These are phyloP conservation scores for Akanthomyces uredinophilus DNA, from an alignment of 2,329 filamentous ascomycete genomes.

Conservation along the genomic window DNA sequence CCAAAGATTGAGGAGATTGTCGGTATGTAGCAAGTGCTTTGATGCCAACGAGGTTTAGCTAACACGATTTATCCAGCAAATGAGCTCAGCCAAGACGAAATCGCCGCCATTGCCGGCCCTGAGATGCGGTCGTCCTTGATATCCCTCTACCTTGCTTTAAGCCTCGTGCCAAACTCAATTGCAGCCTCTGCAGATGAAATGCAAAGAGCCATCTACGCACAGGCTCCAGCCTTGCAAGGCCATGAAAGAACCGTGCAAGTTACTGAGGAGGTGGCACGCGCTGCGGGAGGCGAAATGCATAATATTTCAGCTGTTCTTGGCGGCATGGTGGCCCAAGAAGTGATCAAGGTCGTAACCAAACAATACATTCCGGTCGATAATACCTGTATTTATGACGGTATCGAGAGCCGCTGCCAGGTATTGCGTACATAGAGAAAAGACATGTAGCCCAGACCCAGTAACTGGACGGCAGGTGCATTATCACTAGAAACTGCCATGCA, in stretches of 20 bases:
- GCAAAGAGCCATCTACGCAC: conserved; percentile 38
- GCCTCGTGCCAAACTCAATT: conserved; percentile 44
- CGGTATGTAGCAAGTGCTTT: conserved; percentile 39
- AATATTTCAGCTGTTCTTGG: conserved; percentile 85
- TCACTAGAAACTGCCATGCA: not conserved
- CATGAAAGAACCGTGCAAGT: conserved; percentile 49
- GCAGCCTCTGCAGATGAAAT: conserved; percentile 49
- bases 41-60: not conserved
- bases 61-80: conserved; percentile 35
- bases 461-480: not conserved
- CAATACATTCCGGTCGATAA: conserved; percentile 69
- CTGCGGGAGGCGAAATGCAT: conserved; percentile 81
- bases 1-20: conserved; percentile 48
- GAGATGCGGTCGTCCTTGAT: conserved; percentile 55
- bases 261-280: conserved; percentile 65
- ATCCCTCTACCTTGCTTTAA: conserved; percentile 64
- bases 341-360: conserved; percentile 80
- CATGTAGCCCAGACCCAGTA: not conserved
- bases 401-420: conserved; percentile 56
- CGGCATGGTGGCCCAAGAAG: conserved; percentile 92
- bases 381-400: conserved; percentile 66
- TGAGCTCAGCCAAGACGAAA: conserved; percentile 51
- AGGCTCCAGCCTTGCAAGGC: conserved; percentile 41
- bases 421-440: conserved; percentile 40
- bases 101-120: conserved; percentile 41